phyloP scores from a whole-genome alignment of 2,329 filamentous ascomycete species.

The Zymoseptoria brevis region DNA sequence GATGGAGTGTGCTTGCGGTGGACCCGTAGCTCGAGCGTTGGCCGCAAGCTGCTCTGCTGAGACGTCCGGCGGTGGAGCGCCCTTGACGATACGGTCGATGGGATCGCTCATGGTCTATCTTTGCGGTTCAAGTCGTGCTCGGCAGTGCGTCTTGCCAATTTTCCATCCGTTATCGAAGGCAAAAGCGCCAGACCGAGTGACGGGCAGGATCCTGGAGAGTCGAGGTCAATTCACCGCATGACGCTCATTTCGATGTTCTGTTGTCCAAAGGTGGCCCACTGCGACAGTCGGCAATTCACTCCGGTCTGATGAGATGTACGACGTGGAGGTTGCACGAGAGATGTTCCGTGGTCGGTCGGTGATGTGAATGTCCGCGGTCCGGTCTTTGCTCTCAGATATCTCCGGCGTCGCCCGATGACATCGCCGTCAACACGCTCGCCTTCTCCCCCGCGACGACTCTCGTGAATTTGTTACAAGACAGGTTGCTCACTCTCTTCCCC shows the following conservation, averaged over 20 bases:
- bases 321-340: not conserved
- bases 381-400: not conserved
- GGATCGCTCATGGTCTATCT: conserved; percentile 16
- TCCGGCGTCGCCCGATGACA: not conserved
- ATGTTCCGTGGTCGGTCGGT: not conserved
- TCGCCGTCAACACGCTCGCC: not conserved
- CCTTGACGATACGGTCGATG: conserved; percentile 86
- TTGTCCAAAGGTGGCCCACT: not conserved
- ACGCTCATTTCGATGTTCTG: not conserved
- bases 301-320: not conserved
- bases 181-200: not conserved
- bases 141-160: conserved; percentile 48
- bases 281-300: not conserved
- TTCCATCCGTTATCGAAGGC: not conserved
- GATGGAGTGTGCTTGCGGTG: conserved; percentile 37
- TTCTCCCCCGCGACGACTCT: not conserved
- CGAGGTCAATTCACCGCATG: not conserved
- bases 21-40: conserved; percentile 24
- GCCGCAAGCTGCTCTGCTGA: conserved; percentile 35
- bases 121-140: conserved; percentile 2
- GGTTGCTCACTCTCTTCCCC: not conserved
- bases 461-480: not conserved
- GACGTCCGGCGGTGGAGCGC: conserved; percentile 61
- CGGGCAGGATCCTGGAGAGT: not conserved
- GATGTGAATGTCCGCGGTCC: not conserved